Evolutionary conservation across 139 green algal species (phyloP), one percentile per base, ranked within the genome.

Genomic region (Tetradesmus lagerheimii): DNA sequence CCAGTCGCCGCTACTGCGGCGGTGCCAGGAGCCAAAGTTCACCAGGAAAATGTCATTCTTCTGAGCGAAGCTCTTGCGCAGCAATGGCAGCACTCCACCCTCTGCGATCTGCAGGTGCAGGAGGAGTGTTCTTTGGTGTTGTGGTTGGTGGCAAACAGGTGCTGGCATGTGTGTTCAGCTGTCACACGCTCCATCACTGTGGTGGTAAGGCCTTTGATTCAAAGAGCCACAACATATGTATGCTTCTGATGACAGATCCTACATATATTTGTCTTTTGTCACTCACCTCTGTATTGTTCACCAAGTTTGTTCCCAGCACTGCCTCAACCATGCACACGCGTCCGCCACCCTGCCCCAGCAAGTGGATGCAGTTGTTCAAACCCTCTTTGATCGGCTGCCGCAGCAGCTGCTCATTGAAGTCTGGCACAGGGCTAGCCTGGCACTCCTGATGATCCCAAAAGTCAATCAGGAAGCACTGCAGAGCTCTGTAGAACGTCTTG

Each of bases 391-490:
- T 20, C 31, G 50, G 81, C 20, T 77, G 81, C 31, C 41, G 39
- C 6, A 53, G 23, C 47, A 87, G 81, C 47, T 78, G 81, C n/a
- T 6, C 29, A 15, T 53, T 76, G 15, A 37, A 18, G 0, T 76
- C 34, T n/a, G 71, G 29, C 45, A 77, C 81, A 23, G 80, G 34
- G 14, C 15, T 67, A 35, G 80, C 80, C n/a, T 71, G 43, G 43
- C 80, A 86, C 80, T 74, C 80, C n/a, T 74, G 25, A 4, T 71
- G 23, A 16, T 67, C 45, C 81, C 81, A 87, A 76, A 87, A 87
- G 53, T 87, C 81, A 57, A 87, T 47, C n/a, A 87, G 35, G n/a
- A 87, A 87, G 81, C 81, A 87, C 47, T 76, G 81, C 47, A 87
- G 53, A 1, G 81, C 45, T 8, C 27, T 47, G 81, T 53, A 87